Evolutionary conservation across 2,329 filamentous ascomycete species (phyloP).

Genomic region (Fusarium subtropicale): DNA sequence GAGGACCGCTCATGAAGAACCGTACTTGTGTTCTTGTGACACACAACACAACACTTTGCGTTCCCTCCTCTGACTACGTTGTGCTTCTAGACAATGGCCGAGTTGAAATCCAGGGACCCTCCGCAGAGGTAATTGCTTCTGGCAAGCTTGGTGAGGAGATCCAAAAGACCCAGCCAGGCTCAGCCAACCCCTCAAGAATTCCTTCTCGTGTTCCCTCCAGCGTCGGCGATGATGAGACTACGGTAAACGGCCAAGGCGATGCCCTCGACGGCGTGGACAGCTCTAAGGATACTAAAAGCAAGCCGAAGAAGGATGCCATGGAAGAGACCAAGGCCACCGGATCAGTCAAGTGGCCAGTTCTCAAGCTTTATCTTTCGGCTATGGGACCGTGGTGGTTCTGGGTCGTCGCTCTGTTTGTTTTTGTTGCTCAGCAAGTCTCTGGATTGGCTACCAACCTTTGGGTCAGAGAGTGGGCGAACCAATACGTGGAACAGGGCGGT

Average conservation of each 20-base stretch:
- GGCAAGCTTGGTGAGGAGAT: conserved; percentile 90
- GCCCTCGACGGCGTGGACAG: conserved; percentile 59
- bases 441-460: conserved; percentile 91
- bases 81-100: conserved; percentile 90
- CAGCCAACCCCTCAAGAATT: conserved; percentile 75
- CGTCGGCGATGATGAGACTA: conserved; percentile 72
- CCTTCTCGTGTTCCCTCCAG: conserved; percentile 84
- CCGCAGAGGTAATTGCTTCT: conserved; percentile 83
- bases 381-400: conserved; percentile 99
- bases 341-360: conserved; percentile 87
- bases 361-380: conserved; percentile 83
- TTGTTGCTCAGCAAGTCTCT: conserved; percentile 84
- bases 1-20: conserved; percentile 86
- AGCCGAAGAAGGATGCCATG: conserved; percentile 64
- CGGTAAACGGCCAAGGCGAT: conserved; percentile 63
- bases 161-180: conserved; percentile 76
- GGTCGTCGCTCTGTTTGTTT: conserved; percentile 79
- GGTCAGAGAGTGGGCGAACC: conserved; percentile 95
- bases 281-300: conserved; percentile 58
- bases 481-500: conserved; percentile 68
- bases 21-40: conserved; percentile 96
- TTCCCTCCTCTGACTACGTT: conserved; percentile 82
- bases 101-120: conserved; percentile 78
- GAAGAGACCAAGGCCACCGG: conserved; percentile 85
- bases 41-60: conserved; percentile 91